Conservation (phyloP, 2,329 filamentous ascomycete species). For the Cladophialophora immunda region DNA sequence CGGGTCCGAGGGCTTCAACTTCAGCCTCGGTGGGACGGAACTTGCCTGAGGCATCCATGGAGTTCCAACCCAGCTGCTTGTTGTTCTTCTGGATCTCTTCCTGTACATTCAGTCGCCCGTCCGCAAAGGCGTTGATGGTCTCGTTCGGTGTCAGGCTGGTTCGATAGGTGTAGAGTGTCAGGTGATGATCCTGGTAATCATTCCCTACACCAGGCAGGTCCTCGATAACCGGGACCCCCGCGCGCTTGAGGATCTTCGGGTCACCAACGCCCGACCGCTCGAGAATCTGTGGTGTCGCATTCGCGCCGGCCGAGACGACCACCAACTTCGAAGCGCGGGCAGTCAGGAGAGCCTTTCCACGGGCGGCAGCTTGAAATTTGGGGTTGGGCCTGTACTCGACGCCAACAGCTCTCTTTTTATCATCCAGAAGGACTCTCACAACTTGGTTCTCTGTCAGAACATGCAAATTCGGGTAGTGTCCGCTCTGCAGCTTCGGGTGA, state of each 20-base stretch:
- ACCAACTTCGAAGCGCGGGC: conserved; percentile 63
- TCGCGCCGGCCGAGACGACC: conserved; percentile 66
- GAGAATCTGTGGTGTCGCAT: conserved; percentile 65
- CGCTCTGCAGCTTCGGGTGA: conserved; percentile 60
- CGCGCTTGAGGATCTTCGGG: conserved; percentile 51
- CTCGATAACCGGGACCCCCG: conserved; percentile 54
- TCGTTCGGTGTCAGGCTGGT: conserved; percentile 56
- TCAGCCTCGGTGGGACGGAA: conserved; percentile 64
- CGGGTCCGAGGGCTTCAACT: conserved; percentile 60
- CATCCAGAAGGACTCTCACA: conserved; percentile 62
- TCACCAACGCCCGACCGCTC: conserved; percentile 69
- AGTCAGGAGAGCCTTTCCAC: conserved; percentile 34
- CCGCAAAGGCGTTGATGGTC: conserved; percentile 64
- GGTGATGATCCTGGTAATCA: conserved; percentile 64
- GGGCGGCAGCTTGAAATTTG: conserved; percentile 47
- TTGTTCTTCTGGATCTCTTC: conserved; percentile 34
- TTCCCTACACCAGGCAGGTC: conserved; percentile 57
- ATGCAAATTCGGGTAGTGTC: conserved; percentile 66
- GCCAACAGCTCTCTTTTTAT: conserved; percentile 63
- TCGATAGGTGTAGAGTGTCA: conserved; percentile 63
- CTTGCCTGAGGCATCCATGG: conserved; percentile 64
- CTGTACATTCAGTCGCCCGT: conserved; percentile 57
- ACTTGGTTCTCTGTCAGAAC: conserved; percentile 67
- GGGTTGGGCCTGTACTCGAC: conserved; percentile 64
- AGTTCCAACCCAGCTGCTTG: conserved; percentile 64